Base-by-base conservation (phyloP, 192 early-diverging fungal species). In the Backusella psychrophila region DNA sequence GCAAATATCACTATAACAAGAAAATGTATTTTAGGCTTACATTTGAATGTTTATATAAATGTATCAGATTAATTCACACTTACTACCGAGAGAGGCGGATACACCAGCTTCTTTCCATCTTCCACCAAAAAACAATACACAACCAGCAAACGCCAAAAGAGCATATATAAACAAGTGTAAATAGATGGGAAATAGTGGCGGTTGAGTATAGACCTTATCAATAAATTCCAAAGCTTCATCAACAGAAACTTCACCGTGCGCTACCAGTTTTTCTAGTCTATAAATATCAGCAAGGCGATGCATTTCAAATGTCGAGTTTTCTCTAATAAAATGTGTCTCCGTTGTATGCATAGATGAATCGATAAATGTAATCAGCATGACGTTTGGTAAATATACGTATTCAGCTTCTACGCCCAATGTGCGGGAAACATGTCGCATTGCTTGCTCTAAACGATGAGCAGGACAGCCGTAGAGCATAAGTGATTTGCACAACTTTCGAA, bases 311-410 rank as follows among this genome's bases (percentile, higher is more conserved):
- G 86, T 89, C 0, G 87, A 79, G 6, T 83, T 66, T 26, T 85
- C 78, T 29, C 89, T 85, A 52, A 94, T 85, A 33, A 94, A 83
- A 69, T 92, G 92, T 0, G 93, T 94, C 63, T 94, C 92, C 19
- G 90, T 90, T 0, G 91, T 88, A 35, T 92, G 88, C 8, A 90
- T 94, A 42, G 88, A 86, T 5, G 85, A 83, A 77, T 94, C 91
- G 59, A 90, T 84, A 77, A 94, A 94, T n/a, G 87, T 87, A 26
- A 92, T 86, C n/a, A 94, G 84, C 85, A 94, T 91, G 66, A 92
- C 84, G 26, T 90, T 90, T n/a, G 93, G 93, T 41, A 92, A 76
- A 73, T 87, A 90, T 19, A 91, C 87, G 65, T 90, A 91, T 53
- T 88, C 88, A 1, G 90, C 82, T n/a, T 92, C 85, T 66, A 93